Evolutionary conservation across 2,329 filamentous ascomycete species (phyloP).

Genomic region (Penicillium sp.): DNA sequence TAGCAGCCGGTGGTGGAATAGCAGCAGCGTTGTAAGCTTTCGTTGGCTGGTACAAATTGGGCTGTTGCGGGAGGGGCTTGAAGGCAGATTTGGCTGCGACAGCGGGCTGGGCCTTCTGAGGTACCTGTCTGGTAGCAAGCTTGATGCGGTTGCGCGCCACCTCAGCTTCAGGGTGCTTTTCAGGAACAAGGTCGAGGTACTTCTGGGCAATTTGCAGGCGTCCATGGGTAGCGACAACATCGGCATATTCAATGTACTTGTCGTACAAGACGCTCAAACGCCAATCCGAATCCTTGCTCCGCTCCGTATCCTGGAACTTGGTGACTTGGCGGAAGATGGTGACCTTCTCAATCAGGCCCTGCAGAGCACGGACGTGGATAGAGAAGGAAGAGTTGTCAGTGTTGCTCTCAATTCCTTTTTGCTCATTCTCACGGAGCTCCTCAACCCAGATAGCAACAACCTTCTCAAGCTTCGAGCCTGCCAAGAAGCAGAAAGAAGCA

Average conservation of each 20-base stretch:
- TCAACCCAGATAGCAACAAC: slow-evolving; percentile 91
- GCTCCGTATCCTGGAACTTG: slow-evolving; percentile 81
- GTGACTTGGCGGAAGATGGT: slow-evolving; percentile 93
- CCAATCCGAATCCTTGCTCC: slow-evolving; percentile 72
- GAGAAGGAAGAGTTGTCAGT: slow-evolving; percentile 81
- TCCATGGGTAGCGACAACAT: slow-evolving; percentile 88
- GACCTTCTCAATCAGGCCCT: slow-evolving; percentile 97
- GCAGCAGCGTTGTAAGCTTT: slow-evolving; percentile 33
- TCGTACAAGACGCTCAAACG: slow-evolving; percentile 85
- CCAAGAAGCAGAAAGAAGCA: slow-evolving; percentile 93
- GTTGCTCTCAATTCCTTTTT: slow-evolving; percentile 67
- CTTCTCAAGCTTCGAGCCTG: slow-evolving; percentile 95
- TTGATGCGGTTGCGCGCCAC: slow-evolving; percentile 81
- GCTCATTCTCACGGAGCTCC: slow-evolving; percentile 82
- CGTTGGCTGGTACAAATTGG: slow-evolving; percentile 39
- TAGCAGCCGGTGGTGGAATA: slow-evolving; percentile 20
- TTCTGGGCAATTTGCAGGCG: slow-evolving; percentile 83
- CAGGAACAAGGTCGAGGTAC: slow-evolving; percentile 84
- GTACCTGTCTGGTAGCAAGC: slow-evolving; percentile 71
- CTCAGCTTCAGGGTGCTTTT: slow-evolving; percentile 81
- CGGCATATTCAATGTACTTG: slow-evolving; percentile 95
- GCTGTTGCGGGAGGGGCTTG: slow-evolving; percentile 44
- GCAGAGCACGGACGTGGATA: slow-evolving; percentile 81
- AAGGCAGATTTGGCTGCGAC: slow-evolving; percentile 44
- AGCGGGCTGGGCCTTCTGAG: slow-evolving; percentile 45